A percentile compares a stretch with the other conserved stretches of the same genome.
phyloP scores from a whole-genome alignment of 768 basidiomycete genomes.

The Boletus speciosus region DNA sequence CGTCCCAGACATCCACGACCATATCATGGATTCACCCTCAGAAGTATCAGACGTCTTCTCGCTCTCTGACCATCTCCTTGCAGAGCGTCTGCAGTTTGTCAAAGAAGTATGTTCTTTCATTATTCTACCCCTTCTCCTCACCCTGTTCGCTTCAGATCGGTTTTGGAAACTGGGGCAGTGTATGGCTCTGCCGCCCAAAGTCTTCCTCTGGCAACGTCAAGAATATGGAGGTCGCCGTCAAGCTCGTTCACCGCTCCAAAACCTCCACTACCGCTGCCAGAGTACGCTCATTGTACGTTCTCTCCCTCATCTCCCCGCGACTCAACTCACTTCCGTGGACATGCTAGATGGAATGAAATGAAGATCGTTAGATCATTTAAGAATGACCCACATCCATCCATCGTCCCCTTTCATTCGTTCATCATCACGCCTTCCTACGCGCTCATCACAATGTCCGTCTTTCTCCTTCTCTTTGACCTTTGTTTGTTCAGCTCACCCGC shows the following conservation, averaged over 20 bases:
- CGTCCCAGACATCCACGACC: not conserved
- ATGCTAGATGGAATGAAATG: constrained; percentile 93
- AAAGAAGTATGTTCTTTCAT: constrained; percentile 52
- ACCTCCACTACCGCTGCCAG: constrained; percentile 84
- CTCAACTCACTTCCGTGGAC: not conserved
- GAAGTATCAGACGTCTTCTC: constrained; percentile 61
- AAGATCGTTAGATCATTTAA: constrained; percentile 87
- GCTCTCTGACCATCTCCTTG: constrained; percentile 67
- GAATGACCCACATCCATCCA: constrained; percentile 82
- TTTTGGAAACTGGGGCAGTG: constrained; percentile 91
- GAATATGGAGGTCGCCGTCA: constrained; percentile 72
- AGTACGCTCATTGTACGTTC: constrained; percentile 76
- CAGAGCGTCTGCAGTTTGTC: constrained; percentile 68
- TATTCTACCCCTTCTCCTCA: not conserved
- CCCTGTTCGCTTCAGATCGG: constrained; percentile 56
- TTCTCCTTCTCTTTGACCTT: not conserved
- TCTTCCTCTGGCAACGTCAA: constrained; percentile 41
- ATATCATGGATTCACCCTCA: constrained; percentile 22
- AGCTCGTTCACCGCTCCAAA: constrained; percentile 84
- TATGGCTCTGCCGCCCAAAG: constrained; percentile 75
- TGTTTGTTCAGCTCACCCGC: constrained; percentile 6
- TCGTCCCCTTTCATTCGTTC: constrained; percentile 92
- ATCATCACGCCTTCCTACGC: constrained; percentile 90
- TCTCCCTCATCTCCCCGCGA: not conserved
- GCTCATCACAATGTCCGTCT: constrained; percentile 82